Base-by-base conservation (phyloP, 2,329 filamentous ascomycete species). In the Allantophomopsis lycopodina region DNA sequence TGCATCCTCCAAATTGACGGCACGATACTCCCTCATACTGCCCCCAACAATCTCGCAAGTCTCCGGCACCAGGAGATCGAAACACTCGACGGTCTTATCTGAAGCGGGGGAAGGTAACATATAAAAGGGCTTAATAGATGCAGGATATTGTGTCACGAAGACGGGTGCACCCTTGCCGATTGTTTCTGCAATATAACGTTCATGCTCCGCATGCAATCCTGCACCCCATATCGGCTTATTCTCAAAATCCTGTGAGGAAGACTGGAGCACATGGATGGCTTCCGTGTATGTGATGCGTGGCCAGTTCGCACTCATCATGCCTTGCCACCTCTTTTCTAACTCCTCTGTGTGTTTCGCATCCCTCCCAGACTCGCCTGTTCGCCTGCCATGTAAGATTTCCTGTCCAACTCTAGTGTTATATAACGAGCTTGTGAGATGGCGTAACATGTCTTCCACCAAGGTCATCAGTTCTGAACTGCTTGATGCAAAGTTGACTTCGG, bases 71-170 rank as follows among this genome's bases (percentile, higher is more conserved):
- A 85, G 66, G 18, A 85, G 66, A 56, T 85, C 80, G 54, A 85
- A 84, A 56, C 79, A 83, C 16, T 78, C 75, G 3, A 78, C 78
- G 2, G 78, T 83, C 32, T 53, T 49, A 32, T 34, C 43, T 10
- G 33, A 8, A 14, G 37, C 21, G 21, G 20, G 35, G 2, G 72
- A 73, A 13, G 76, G 73, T 2, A 73, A 60, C 83, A 87, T 88
- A 60, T 88, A 98, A 61, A 96, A 98, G 10, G 89, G 85, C 62
- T 98, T 98, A 57, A 91, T 77, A 36, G 69, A 66, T 47, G 75
- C 75, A n/a, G 91, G 91, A 55, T 95, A 98, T 57, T 95, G 71
- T 12, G 88, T 96, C 47, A 98, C 78, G 56, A 96, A 96, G 35
- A 96, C 69, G 7, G 91, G 91, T 36, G 71, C 58, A 32, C 63